Evolutionary conservation across 1,284 basidiomycete species (phyloP).

Genomic region (Macrocybe sp.): DNA sequence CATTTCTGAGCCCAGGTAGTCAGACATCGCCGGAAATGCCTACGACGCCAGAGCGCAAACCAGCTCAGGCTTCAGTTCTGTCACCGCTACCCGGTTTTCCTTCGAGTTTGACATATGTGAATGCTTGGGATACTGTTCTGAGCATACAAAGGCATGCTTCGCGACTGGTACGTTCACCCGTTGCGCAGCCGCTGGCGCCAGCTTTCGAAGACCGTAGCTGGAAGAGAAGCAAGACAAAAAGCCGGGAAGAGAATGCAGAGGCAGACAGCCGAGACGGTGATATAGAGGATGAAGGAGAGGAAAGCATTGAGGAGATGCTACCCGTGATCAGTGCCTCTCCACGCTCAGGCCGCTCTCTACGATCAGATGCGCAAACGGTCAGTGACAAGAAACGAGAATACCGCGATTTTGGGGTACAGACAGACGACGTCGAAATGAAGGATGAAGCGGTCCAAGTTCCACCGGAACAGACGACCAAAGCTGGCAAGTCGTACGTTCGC

Average conservation of each 20-base stretch:
- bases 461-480: conserved; percentile 16
- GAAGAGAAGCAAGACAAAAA: conserved; percentile 36
- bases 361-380: conserved; percentile 26
- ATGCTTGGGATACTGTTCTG: conserved; percentile 81
- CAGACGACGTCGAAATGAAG: conserved; percentile 43
- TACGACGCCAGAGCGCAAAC: conserved; percentile 27
- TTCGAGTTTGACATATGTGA: conserved; percentile 56
- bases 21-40: conserved; percentile 24
- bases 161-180: conserved; percentile 50
- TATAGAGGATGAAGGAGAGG: conserved; percentile 77
- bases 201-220: conserved; percentile 42
- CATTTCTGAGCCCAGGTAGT: conserved; percentile 37
- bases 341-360: conserved; percentile 25
- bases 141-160: conserved; percentile 75
- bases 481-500: conserved; percentile 12
- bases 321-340: background rate
- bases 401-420: conserved; percentile 57
- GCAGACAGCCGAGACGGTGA: conserved; percentile 76
- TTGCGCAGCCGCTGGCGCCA: conserved; percentile 38
- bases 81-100: conserved; percentile 45
- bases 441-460: conserved; percentile 51
- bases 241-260: conserved; percentile 52
- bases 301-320: conserved; percentile 31
- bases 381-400: conserved; percentile 48
- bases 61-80: conserved; percentile 20